Percentiles rank a stretch among this genome's conserved stretches.
Evolutionary conservation across 108 stramenopile species (phyloP).

Genomic region (Skeletonema potamos): DNA sequence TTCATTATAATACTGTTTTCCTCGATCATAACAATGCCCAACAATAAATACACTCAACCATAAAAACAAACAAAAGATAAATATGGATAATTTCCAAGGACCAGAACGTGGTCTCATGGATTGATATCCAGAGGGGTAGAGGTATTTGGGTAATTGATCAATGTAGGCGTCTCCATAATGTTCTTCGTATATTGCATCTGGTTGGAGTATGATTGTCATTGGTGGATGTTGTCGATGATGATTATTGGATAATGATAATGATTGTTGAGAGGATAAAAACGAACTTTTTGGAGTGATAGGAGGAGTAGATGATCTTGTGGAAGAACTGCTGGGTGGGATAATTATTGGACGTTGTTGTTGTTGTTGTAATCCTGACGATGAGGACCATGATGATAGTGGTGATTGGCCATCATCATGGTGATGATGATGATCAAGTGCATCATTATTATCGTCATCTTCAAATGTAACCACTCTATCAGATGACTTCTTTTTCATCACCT

Average conservation of each 20-base stretch:
- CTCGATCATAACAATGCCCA: conserved; percentile 74
- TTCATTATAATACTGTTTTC: background rate
- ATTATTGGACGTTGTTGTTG: background rate
- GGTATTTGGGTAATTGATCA: conserved; percentile 67
- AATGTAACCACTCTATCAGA: background rate
- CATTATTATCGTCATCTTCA: too few relatives aligned
- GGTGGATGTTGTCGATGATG: conserved; percentile 1
- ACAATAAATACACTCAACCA: conserved; percentile 83
- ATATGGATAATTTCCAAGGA: conserved; percentile 81
- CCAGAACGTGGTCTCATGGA: conserved; percentile 83
- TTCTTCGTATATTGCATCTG: conserved; percentile 80
- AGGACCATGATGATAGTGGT: too few relatives aligned
- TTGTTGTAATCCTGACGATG: too few relatives aligned
- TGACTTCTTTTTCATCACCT: background rate
- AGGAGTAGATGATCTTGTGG: background rate
- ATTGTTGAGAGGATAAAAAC: background rate
- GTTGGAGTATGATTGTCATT: conserved; percentile 23
- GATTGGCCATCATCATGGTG: too few relatives aligned
- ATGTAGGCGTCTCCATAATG: conserved; percentile 84
- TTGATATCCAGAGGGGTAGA: conserved; percentile 86
- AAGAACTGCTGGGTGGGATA: background rate
- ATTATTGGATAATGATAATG: background rate
- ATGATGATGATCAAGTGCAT: too few relatives aligned
- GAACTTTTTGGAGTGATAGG: background rate
- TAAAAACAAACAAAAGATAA: conserved; percentile 66